Base-by-base conservation (phyloP, 345 rosid genomes). In the Aethionema arabicum region DNA sequence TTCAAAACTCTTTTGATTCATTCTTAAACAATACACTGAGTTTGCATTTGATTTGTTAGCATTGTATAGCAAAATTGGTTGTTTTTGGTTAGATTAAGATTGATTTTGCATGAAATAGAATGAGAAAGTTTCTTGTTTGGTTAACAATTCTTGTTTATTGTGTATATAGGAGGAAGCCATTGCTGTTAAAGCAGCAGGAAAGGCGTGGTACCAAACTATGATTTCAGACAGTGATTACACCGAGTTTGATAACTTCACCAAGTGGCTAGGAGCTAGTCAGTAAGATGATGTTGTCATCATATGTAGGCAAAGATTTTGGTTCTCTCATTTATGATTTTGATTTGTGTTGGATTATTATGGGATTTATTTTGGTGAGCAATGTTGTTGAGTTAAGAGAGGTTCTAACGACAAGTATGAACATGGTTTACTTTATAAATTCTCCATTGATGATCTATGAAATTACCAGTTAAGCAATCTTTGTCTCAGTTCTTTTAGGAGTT, bases 121-220 rank as follows among this genome's bases (percentile, higher is more conserved):
- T 42, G n/a, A 6, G 14, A 8, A 14, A 31, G 51, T n/a, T 56
- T 30, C 50, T 9, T 59, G 13, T 16, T 30, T n/a, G 37, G 12
- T 13, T 7, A 13, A 11, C n/a, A 5, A 40, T 10, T 4, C 40
- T 59, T 50, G 32, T 32, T 41, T 4, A 7, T 14, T 66, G n/a
- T n/a, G n/a, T 53, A 14, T 38, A 2, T 69, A 93, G 99, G 99
- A 93, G 85, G 96, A 90, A 60, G 88, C 90, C 5, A 49, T 76
- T 16, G 85, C 90, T 0, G 64, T 84, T 48, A 87, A 60, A 81
- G 79, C 90, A 7, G 97, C 97, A 2, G 97, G 99, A 4, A 90
- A 90, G 76, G 90, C 97, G 4, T 93, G 97, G 97, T 90, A 87
- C 63, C 65, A 82, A 57, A 90, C 97, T 0, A 93, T 93, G 99